Percentiles rank a stretch among this genome's conserved stretches.
These are phyloP conservation scores for Epichloe bromicola DNA, from an alignment of 2,329 filamentous ascomycete genomes.

Conservation along the genomic window DNA sequence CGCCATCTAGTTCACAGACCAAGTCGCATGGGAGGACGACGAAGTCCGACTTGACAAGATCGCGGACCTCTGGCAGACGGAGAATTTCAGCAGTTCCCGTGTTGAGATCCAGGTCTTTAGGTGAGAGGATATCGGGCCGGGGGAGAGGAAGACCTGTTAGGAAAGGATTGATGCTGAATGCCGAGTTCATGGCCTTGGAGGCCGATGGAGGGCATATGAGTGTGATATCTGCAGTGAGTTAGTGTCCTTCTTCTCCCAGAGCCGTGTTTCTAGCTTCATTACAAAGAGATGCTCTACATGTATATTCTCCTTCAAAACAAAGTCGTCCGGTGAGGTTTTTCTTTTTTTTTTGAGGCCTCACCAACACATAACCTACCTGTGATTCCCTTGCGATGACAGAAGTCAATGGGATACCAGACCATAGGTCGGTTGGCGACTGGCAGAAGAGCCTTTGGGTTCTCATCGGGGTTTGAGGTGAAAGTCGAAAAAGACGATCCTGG, in stretches of 20 bases:
- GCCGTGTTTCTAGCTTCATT: too few relatives aligned
- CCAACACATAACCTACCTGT: conserved; percentile 39
- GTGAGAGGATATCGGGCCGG: conserved; percentile 63
- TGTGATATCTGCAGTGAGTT: conserved; percentile 38
- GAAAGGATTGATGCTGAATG: conserved; percentile 65
- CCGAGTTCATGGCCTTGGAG: conserved; percentile 51
- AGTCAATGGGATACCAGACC: conserved; percentile 83
- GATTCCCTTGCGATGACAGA: conserved; percentile 70
- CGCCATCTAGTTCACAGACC: conserved; percentile 77
- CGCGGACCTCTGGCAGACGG: conserved; percentile 67
- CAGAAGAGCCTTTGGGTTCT: conserved; percentile 69
- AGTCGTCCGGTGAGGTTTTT: too few relatives aligned
- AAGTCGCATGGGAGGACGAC: conserved; percentile 86
- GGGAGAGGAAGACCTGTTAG: conserved; percentile 64
- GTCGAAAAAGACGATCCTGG: conserved; percentile 72
- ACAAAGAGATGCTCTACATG: neutral
- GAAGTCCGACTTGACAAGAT: conserved; percentile 73
- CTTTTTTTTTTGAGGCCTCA: too few relatives aligned
- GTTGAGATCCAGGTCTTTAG: conserved; percentile 62
- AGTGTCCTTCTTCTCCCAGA: neutral
- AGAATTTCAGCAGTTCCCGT: conserved; percentile 85
- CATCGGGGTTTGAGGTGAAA: conserved; percentile 67
- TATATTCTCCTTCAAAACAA: neutral
- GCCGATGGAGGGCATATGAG: conserved; percentile 53
- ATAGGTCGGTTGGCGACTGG: conserved; percentile 77